Conservation (phyloP, 345 rosid genomes). For the Citrus glauca region DNA sequence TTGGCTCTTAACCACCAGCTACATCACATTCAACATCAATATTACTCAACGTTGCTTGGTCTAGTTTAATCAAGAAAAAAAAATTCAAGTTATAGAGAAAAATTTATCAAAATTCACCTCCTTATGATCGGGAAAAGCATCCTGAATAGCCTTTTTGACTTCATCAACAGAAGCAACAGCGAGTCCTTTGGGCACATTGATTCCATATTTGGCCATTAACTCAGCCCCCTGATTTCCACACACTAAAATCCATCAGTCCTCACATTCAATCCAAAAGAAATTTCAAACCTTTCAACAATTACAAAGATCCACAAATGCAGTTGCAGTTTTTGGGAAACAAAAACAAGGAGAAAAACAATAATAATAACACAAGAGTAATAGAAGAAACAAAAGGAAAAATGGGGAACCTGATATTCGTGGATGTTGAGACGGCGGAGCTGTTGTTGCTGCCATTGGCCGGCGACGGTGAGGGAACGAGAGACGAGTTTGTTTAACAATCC, state of each 20-base stretch:
- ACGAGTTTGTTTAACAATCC: slow-evolving; percentile 73
- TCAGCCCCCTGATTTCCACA: slow-evolving; percentile 68
- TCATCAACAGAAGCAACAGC: slow-evolving; percentile 72
- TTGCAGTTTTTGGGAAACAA: neutral
- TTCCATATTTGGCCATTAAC: slow-evolving; percentile 86
- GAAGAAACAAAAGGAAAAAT: neutral
- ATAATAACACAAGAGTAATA: neutral
- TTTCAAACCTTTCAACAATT: neutral
- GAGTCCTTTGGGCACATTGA: slow-evolving; percentile 87
- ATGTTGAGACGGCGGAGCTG: slow-evolving; percentile 98
- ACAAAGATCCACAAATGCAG: neutral
- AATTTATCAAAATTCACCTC: slow-evolving; percentile 45
- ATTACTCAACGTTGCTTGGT: neutral
- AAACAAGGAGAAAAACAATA: neutral
- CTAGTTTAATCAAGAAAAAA: no score
- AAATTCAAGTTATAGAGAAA: neutral
- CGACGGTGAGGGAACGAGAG: slow-evolving; percentile 70
- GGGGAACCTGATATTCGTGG: slow-evolving; percentile 87
- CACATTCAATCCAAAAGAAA: neutral
- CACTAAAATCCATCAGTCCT: neutral
- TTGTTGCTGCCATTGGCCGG: slow-evolving; percentile 85
- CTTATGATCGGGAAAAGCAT: slow-evolving; percentile 59
- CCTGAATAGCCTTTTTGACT: slow-evolving; percentile 52
- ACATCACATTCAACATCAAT: slow-evolving; percentile 20
- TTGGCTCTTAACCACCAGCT: slow-evolving; percentile 98